Percentiles rank a stretch among this genome's conserved stretches.
Evolutionary conservation across 495 filamentous ascomycete genomes (phyloP).

Genomic region (Penicillium bialowiezense): DNA sequence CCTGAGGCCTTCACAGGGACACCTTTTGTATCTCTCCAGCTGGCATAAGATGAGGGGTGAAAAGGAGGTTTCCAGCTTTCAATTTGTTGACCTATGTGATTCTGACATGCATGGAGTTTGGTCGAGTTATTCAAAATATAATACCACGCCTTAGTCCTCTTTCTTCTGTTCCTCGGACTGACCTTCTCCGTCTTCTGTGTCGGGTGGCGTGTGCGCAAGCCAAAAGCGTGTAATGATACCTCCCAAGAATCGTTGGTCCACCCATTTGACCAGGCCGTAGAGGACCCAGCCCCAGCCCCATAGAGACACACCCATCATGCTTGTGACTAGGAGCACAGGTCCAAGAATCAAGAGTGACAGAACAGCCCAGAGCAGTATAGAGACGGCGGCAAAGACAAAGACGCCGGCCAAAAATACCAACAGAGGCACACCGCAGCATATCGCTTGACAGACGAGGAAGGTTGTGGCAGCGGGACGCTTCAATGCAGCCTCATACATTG

Average conservation of each 20-base stretch:
- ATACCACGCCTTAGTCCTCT: background rate
- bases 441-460: constrained; percentile 35
- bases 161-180: constrained; percentile 5
- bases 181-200: constrained; percentile 3
- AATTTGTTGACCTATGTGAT: background rate
- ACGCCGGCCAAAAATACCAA: constrained; percentile 36
- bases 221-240: constrained; percentile 33
- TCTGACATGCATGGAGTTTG: too few relatives aligned
- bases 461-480: constrained; percentile 31
- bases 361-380: constrained; percentile 33
- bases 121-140: too few relatives aligned
- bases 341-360: constrained; percentile 36
- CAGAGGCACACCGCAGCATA: constrained; percentile 38
- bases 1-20: constrained; percentile 20
- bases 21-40: constrained; percentile 26
- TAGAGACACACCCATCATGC: constrained; percentile 35
- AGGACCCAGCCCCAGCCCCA: constrained; percentile 44
- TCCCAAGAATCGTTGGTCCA: constrained; percentile 34
- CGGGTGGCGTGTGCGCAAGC: constrained; percentile 14
- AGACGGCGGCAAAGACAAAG: constrained; percentile 34
- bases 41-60: constrained; percentile 10
- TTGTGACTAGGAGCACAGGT: constrained; percentile 34
- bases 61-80: background rate
- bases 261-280: constrained; percentile 36
- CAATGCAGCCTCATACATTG: constrained; percentile 30